Conservation (phyloP, 805 yeast genomes). For the Priceomyces carsonii region DNA sequence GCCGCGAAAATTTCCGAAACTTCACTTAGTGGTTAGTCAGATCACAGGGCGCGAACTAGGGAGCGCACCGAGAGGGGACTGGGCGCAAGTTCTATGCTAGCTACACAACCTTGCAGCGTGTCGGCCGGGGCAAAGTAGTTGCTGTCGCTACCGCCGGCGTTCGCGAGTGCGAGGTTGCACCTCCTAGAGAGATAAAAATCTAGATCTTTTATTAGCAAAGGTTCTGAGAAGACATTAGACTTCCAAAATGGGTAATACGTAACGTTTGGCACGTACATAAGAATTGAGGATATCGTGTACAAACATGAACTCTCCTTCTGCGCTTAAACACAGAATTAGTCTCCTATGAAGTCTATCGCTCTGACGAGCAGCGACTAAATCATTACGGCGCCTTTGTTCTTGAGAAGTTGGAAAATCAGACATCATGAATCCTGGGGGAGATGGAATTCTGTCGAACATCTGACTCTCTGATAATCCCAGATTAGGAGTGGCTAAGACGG, state of each 20-base stretch:
- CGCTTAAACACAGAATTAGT: constrained; percentile 23
- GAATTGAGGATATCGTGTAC: constrained; percentile 29
- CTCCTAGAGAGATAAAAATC: constrained; percentile 8
- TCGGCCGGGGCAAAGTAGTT: too few species aligned
- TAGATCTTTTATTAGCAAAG: constrained; percentile 10
- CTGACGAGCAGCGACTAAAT: constrained; percentile 21
- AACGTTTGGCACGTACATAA: constrained; percentile 19
- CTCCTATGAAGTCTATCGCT: constrained; percentile 28
- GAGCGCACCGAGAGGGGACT: too few species aligned
- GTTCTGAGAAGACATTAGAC: constrained; percentile 4
- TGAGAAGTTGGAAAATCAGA: constrained; percentile 39
- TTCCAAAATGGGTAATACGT: constrained; percentile 1
- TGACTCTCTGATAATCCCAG: constrained; percentile 16
- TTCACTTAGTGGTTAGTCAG: too few species aligned
- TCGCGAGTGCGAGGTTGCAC: too few species aligned
- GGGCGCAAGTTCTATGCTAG: too few species aligned
- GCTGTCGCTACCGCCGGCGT: too few species aligned
- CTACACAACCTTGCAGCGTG: too few species aligned
- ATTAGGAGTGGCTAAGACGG: neutral
- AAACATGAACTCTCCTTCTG: constrained; percentile 34
- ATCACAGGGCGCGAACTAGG: too few species aligned
- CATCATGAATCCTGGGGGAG: constrained; percentile 42
- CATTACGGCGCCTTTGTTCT: constrained; percentile 23
- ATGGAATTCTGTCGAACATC: constrained; percentile 36
- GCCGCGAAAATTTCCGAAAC: too few species aligned